Evolutionary conservation across 2,329 filamentous ascomycete genomes (phyloP).

Genomic region (Rhexocercosporidium sp.): DNA sequence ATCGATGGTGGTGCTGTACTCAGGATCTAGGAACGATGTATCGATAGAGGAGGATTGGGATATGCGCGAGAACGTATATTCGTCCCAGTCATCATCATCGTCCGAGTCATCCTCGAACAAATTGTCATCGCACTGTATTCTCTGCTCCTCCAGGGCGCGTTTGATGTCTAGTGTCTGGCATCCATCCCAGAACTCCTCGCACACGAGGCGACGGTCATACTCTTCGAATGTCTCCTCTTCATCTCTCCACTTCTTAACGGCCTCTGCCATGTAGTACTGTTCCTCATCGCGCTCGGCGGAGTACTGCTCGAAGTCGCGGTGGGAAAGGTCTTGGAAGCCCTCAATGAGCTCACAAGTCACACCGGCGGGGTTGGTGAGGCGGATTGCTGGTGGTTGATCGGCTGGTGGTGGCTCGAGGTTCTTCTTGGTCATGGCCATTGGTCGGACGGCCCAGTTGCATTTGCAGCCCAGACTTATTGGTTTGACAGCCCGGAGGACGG

Average conservation of each 20-base stretch:
- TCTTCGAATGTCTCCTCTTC: not conserved
- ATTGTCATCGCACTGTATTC: not conserved
- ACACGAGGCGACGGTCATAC: not conserved
- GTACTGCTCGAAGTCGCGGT: not conserved
- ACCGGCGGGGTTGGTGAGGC: conserved; percentile 16
- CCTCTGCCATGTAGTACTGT: not conserved
- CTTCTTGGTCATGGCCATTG: not conserved
- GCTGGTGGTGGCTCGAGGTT: not conserved
- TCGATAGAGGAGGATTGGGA: not conserved
- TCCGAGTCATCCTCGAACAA: not conserved
- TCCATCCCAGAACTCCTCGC: conserved; percentile 7
- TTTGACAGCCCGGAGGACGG: not conserved
- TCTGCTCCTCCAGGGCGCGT: not conserved
- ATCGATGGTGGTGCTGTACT: not conserved
- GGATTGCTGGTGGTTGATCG: conserved; percentile 1
- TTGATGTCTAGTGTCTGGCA: not conserved
- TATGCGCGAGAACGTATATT: not conserved
- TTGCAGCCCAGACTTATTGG: not conserved
- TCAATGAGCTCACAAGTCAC: conserved; percentile 4
- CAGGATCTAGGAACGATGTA: not conserved
- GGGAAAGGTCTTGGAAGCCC: not conserved
- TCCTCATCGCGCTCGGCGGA: not conserved
- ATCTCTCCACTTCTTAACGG: not conserved
- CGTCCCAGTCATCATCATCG: not conserved
- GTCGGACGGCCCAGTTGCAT: conserved; percentile 4